Evolutionary conservation across 164 flowering plant genomes (phyloP), one percentile per base, ranked within the genome.

Genomic region (Cinnamomum micranthum): DNA sequence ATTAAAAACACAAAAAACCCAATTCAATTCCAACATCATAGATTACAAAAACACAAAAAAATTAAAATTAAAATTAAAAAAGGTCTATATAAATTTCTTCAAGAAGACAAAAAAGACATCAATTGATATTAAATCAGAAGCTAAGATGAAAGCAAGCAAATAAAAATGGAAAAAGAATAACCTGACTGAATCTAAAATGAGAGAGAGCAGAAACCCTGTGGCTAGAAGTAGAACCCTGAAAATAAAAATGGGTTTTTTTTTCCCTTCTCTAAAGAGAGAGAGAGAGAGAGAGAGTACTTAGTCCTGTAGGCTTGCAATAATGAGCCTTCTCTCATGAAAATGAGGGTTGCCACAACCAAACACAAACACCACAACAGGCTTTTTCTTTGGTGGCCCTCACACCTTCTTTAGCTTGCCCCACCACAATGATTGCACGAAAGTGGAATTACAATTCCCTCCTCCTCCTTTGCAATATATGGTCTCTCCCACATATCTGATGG

Each of bases 371-470:
- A 69, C 19, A 33, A 28, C 69, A 31, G 17, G 9, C 55, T n/a
- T 28, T 41, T 51, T 19, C 24, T 28, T 22, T 64, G 27, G 69
- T 69, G 71, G 71, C 52, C n/a, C 71, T 24, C 71, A 69, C 71
- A 55, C 6, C 12, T 41, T 17, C 71, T 31, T 67, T 67, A 31
- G 35, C 2, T 17, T 2, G 69, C 69, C 47, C 69, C 47, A 67
- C 69, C 35, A 25, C 69, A 67, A 67, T 67, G 41, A 67, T 67
- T 67, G 13, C 67, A 64, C 24, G 4, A 20, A 4, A 14, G 60
- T 15, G 60, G 25, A 24, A 64, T 64, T 64, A 64, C 66, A 24
- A 64, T n/a, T 24, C 66, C 69, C 69, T 31, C 41, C 69, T 17
- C 47, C 1, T 55, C 7, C n/a, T 55, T 20, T 31, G 41, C 47